These are phyloP conservation scores for Pontederia crassipes DNA, from an alignment of 176 grass and related monocot genomes.

Conservation along the genomic window DNA sequence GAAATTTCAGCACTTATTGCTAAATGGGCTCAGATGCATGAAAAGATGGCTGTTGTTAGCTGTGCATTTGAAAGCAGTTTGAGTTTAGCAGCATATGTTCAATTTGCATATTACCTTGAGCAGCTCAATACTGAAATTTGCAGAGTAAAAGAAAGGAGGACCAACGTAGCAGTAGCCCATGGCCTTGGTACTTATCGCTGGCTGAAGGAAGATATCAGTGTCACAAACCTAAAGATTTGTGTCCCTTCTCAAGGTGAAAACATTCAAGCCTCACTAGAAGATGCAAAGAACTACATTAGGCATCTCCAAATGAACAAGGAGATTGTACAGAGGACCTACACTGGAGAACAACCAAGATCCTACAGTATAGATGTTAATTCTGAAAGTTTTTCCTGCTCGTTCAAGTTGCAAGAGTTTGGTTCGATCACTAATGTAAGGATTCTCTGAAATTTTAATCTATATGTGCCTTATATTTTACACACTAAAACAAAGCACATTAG, in stretches of 20 bases:
- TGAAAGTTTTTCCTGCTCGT: conserved; percentile 45
- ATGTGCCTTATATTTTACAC: not conserved
- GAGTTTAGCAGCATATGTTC: conserved; percentile 74
- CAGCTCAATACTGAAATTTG: conserved; percentile 40
- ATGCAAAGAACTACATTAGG: conserved; percentile 45
- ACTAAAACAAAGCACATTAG: not conserved
- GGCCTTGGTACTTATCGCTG: conserved; percentile 96
- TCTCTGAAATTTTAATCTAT: not conserved
- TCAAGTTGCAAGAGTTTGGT: conserved; percentile 73
- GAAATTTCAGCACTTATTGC: conserved; percentile 69
- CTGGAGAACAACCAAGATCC: conserved; percentile 37
- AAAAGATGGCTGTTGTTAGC: conserved; percentile 84
- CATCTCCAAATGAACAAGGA: conserved; percentile 35
- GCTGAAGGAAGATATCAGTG: conserved; percentile 84
- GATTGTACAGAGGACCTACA: conserved; percentile 45
- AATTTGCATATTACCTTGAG: conserved; percentile 68
- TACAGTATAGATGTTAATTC: conserved; percentile 47
- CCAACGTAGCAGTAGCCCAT: conserved; percentile 35
- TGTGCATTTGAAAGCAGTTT: conserved; percentile 85
- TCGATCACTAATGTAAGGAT: conserved; percentile 54
- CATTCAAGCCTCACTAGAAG: conserved; percentile 57
- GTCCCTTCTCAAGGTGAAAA: conserved; percentile 24
- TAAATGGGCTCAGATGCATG: conserved; percentile 84
- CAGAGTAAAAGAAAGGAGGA: conserved; percentile 45
- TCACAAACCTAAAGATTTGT: conserved; percentile 42